Evolutionary conservation across 192 early-diverging fungal species (phyloP).

Genomic region (Coemansia sp.): DNA sequence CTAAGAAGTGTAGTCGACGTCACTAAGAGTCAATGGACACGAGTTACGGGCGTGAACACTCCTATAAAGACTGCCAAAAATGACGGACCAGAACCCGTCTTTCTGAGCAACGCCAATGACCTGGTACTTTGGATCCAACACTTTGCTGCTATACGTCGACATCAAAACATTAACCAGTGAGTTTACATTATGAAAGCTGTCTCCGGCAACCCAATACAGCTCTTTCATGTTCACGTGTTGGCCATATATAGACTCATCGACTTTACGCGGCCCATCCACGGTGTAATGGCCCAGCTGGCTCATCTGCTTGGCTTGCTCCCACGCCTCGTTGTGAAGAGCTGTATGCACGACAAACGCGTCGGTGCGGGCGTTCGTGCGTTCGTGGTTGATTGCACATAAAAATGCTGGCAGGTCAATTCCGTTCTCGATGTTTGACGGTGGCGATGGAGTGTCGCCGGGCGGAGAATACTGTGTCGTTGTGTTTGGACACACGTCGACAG

Average conservation of each 20-base stretch:
- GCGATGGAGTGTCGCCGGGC: not conserved
- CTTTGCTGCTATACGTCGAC: slow-evolving; percentile 15
- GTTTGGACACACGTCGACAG: slow-evolving; percentile 21
- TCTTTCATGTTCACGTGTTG: slow-evolving; percentile 26
- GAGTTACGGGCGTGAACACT: slow-evolving; percentile 3
- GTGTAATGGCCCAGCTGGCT: slow-evolving; percentile 34
- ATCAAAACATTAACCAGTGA: slow-evolving; percentile 20
- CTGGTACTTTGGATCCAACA: slow-evolving; percentile 28
- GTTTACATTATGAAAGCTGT: slow-evolving; percentile 17
- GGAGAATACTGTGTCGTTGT: slow-evolving; percentile 12
- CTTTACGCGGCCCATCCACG: slow-evolving; percentile 38
- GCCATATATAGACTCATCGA: slow-evolving; percentile 37
- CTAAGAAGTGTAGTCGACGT: slow-evolving; percentile 29
- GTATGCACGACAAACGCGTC: slow-evolving; percentile 29
- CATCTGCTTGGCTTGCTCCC: slow-evolving; percentile 42
- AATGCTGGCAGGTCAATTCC: slow-evolving; percentile 42
- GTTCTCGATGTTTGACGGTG: slow-evolving; percentile 6
- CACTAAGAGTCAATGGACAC: slow-evolving; percentile 31
- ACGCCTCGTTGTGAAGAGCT: slow-evolving; percentile 27
- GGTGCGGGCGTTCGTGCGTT: slow-evolving; percentile 6
- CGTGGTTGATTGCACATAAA: slow-evolving; percentile 31
- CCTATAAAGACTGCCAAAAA: slow-evolving; percentile 27
- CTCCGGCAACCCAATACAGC: slow-evolving; percentile 48
- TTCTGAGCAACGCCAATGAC: slow-evolving; percentile 48
- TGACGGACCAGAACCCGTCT: slow-evolving; percentile 51